These are phyloP conservation scores for Venturia asperata DNA, from an alignment of 2,329 filamentous ascomycete species.

Conservation along the genomic window DNA sequence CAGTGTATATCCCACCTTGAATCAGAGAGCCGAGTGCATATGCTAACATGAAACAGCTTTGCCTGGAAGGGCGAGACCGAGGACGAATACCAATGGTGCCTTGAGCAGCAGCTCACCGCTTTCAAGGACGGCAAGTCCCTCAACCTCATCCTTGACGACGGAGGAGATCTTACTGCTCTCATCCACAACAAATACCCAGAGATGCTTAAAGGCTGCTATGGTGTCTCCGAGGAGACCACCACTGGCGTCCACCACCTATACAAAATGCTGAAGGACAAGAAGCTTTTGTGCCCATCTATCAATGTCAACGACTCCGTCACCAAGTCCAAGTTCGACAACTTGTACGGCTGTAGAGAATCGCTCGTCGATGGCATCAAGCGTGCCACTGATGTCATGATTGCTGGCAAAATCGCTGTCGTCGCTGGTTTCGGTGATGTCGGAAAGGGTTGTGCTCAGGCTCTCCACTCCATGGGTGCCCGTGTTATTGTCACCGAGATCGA, in stretches of 20 bases:
- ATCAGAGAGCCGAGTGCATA: slow-evolving; percentile 45
- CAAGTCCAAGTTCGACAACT: slow-evolving; percentile 99
- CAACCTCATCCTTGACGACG: slow-evolving; percentile 98
- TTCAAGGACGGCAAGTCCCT: slow-evolving; percentile 97
- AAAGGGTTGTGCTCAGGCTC: slow-evolving; percentile 95
- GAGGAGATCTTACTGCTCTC: slow-evolving; percentile 91
- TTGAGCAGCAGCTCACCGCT: slow-evolving; percentile 93
- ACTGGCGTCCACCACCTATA: slow-evolving; percentile 99
- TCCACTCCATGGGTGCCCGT: slow-evolving; percentile 94
- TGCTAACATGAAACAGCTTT: slow-evolving; percentile 40
- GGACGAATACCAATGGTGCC: slow-evolving; percentile 99
- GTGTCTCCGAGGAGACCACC: slow-evolving; percentile 98
- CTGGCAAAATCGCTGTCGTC: slow-evolving; percentile 95
- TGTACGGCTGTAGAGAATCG: slow-evolving; percentile 98
- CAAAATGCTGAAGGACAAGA: slow-evolving; percentile 79
- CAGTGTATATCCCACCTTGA: slow-evolving; percentile 53
- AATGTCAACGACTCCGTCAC: slow-evolving; percentile 99
- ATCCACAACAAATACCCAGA: slow-evolving; percentile 98
- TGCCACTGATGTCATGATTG: slow-evolving; percentile 99
- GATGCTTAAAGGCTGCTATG: slow-evolving; percentile 96
- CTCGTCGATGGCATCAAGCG: slow-evolving; percentile 99
- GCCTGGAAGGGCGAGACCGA: slow-evolving; percentile 90
- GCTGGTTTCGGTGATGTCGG: slow-evolving; percentile 98
- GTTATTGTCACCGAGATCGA: slow-evolving; percentile 96
- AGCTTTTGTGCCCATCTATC: slow-evolving; percentile 82